Conservation (phyloP, 345 rosid species). For the Capsella bursapastoris region DNA sequence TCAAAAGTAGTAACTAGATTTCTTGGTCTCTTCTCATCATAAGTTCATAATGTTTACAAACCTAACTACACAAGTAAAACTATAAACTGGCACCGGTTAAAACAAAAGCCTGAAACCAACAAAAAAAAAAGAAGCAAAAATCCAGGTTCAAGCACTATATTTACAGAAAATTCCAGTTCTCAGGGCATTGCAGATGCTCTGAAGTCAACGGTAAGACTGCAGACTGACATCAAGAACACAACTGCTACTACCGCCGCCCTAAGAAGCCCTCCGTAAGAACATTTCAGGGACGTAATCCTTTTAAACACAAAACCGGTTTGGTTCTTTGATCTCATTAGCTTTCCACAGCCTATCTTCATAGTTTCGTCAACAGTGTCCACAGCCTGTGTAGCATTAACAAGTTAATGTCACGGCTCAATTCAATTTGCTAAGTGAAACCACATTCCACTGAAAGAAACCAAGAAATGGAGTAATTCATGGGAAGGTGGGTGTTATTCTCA, state of each 20-base stretch:
- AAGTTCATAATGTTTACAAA: neutral
- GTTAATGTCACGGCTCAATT: neutral
- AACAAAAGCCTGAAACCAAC: neutral
- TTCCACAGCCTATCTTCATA: conserved; percentile 26
- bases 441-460: neutral
- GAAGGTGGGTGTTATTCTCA: conserved; percentile 45
- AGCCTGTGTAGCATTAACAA: conserved; percentile 33
- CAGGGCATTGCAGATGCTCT: conserved; percentile 24
- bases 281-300: conserved; percentile 34
- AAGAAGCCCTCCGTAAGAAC: conserved; percentile 43
- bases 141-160: conserved; percentile 2
- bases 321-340: conserved; percentile 35
- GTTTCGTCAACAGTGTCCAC: conserved; percentile 18
- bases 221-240: conserved; percentile 50
- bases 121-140: neutral
- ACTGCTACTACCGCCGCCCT: conserved; percentile 49
- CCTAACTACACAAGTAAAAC: neutral
- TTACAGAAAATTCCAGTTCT: conserved; percentile 13
- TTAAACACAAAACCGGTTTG: conserved; percentile 5
- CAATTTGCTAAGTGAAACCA: conserved; percentile 2
- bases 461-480: neutral
- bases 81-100: neutral
- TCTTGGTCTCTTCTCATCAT: neutral
- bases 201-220: conserved; percentile 38
- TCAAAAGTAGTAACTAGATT: conserved; percentile 4